These are phyloP conservation scores for Yamadazyma siamensis DNA, from an alignment of 1,139 yeast genomes.

Conservation along the genomic window DNA sequence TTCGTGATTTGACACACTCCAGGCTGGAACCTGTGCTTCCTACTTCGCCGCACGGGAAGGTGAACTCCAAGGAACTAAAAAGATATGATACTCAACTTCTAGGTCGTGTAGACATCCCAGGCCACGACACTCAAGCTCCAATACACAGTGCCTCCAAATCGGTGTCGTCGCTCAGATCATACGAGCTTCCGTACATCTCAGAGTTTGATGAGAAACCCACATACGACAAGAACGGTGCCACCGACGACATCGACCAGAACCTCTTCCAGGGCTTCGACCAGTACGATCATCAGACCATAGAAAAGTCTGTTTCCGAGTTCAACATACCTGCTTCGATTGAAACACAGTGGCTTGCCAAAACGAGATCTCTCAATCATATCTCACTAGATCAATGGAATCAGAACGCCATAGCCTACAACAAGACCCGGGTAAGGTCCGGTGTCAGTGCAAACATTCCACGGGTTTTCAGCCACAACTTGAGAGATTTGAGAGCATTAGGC, in stretches of 20 bases:
- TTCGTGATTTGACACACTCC: no score
- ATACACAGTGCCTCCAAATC: background rate
- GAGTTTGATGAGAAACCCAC: slow-evolving; percentile 23
- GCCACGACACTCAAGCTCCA: no score
- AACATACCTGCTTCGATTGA: slow-evolving; percentile 27
- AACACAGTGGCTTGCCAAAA: slow-evolving; percentile 10
- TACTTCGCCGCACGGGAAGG: no score
- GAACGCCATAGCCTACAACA: slow-evolving; percentile 21
- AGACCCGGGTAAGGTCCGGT: slow-evolving; percentile 21
- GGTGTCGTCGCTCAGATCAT: slow-evolving; percentile 7
- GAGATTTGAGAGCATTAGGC: background rate
- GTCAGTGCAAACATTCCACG: slow-evolving; percentile 14
- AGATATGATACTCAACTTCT: no score
- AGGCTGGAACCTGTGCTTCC: no score
- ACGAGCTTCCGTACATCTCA: slow-evolving; percentile 19
- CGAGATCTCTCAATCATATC: slow-evolving; percentile 18
- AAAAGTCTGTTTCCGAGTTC: slow-evolving; percentile 23
- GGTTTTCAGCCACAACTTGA: slow-evolving; percentile 8
- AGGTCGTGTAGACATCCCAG: no score
- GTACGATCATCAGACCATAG: slow-evolving; percentile 8
- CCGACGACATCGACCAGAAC: slow-evolving; percentile 26
- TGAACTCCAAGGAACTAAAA: no score
- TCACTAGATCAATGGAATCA: slow-evolving; percentile 33
- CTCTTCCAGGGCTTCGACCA: no score
- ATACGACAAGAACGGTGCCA: slow-evolving; percentile 1